Conservation (phyloP, 2,329 filamentous ascomycete species). For the Lojkania enalia region DNA sequence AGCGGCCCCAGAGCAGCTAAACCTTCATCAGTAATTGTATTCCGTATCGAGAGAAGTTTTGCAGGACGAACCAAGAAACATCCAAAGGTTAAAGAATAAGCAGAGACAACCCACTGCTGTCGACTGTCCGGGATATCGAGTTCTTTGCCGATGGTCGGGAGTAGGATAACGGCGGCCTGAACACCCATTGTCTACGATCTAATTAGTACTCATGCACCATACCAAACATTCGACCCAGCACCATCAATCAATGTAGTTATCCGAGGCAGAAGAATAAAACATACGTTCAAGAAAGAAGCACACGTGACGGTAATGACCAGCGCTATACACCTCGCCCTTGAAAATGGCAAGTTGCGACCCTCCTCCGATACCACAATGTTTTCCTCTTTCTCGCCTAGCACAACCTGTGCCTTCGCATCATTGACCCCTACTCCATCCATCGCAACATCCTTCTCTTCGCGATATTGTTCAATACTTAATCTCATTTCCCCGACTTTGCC, state of each 20-base stretch:
- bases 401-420: not conserved
- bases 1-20: conserved; percentile 65
- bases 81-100: conserved; percentile 67
- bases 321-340: conserved; percentile 34
- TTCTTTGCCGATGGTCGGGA: conserved; percentile 63
- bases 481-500: not conserved
- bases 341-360: conserved; percentile 27
- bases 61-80: conserved; percentile 57
- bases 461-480: not conserved
- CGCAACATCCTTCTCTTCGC: not conserved
- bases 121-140: conserved; percentile 61
- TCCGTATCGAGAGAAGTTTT: not conserved
- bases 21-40: conserved; percentile 7
- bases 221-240: not conserved
- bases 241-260: too few species aligned
- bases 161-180: conserved; percentile 64
- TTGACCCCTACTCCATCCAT: not conserved
- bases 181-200: conserved; percentile 56
- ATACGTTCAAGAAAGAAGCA: conserved; percentile 39
- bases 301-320: conserved; percentile 32
- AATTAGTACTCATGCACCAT: conserved; percentile 4
- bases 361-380: conserved; percentile 1
- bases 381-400: conserved; percentile 12
- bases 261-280: too few species aligned
- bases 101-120: conserved; percentile 68